A percentile compares a stretch with the other conserved stretches of the same genome.
Evolutionary conservation across 345 rosid genomes (phyloP).

Genomic region (Noccaea caerulescens): DNA sequence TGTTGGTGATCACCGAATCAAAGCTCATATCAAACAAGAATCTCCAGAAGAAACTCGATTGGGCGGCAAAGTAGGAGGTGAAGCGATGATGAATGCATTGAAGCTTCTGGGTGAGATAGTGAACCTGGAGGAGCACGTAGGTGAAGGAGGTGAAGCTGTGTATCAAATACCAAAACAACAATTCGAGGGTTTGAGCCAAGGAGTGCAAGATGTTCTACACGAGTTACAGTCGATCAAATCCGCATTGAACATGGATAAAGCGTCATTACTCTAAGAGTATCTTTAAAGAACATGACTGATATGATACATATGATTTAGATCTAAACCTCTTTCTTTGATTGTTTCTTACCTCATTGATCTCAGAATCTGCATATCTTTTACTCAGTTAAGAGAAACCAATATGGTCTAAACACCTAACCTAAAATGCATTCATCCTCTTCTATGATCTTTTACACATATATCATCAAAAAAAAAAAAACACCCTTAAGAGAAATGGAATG

Average conservation of each 20-base stretch:
- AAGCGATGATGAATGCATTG: slow-evolving; percentile 17
- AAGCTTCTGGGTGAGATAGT: slow-evolving; percentile 14
- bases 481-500: neutral
- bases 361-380: slow-evolving; percentile 8
- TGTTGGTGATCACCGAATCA: slow-evolving; percentile 4
- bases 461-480: neutral
- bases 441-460: neutral
- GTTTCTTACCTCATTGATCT: neutral
- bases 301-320: slow-evolving; percentile 6
- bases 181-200: slow-evolving; percentile 32
- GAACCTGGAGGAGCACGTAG: slow-evolving; percentile 23
- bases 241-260: slow-evolving; percentile 15
- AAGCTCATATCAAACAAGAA: neutral
- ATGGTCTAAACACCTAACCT: slow-evolving; percentile 9
- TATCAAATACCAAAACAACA: slow-evolving; percentile 37
- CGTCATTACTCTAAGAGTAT: slow-evolving; percentile 1
- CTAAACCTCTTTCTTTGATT: neutral
- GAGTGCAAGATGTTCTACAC: slow-evolving; percentile 23
- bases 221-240: slow-evolving; percentile 36
- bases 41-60: neutral
- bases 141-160: slow-evolving; percentile 28
- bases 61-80: slow-evolving; percentile 4
- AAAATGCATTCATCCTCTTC: neutral
- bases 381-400: neutral
- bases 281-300: neutral